A percentile compares a stretch with the other conserved stretches of the same genome.
phyloP scores from a whole-genome alignment of 257 asterid genomes.

The Forsythia suspensa region DNA sequence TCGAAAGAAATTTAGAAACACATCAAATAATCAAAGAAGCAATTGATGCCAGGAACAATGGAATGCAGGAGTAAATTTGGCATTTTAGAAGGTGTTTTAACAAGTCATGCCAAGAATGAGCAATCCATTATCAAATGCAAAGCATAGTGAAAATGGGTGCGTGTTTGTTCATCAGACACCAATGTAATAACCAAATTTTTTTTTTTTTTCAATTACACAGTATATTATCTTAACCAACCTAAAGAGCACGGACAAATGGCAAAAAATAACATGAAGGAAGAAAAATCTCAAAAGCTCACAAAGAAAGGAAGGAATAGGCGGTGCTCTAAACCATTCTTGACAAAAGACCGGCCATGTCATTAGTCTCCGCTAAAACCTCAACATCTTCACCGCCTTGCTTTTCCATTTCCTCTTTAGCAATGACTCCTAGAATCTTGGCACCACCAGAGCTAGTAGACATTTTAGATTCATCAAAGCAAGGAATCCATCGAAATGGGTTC shows the following conservation, averaged over 20 bases:
- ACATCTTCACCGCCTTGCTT: constrained; percentile 44
- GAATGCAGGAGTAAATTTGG: constrained; percentile 13
- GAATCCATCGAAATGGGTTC: constrained; percentile 56
- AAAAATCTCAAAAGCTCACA: constrained; percentile 91
- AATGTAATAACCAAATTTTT: constrained; percentile 8
- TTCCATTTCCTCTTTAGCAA: constrained; percentile 49
- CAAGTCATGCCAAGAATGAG: no score
- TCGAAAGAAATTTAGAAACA: constrained; percentile 8
- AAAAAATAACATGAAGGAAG: constrained; percentile 92
- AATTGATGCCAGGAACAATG: neutral
- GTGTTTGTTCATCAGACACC: constrained; percentile 9
- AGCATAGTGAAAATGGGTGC: constrained; percentile 2
- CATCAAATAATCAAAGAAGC: neutral
- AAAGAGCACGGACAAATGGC: constrained; percentile 92
- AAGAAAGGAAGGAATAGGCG: constrained; percentile 84
- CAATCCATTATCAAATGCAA: no score
- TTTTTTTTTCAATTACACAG: constrained; percentile 7
- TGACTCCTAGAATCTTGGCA: constrained; percentile 44
- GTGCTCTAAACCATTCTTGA: constrained; percentile 86
- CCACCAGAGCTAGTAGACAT: constrained; percentile 43
- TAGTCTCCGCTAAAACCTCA: constrained; percentile 40
- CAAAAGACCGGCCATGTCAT: constrained; percentile 66
- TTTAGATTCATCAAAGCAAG: constrained; percentile 39
- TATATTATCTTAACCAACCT: constrained; percentile 53
- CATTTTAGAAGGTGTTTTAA: no score